Evolutionary conservation across 2,329 filamentous ascomycete genomes (phyloP), one percentile per base, ranked within the genome.

Genomic region (Thielaviopsis euricoi): DNA sequence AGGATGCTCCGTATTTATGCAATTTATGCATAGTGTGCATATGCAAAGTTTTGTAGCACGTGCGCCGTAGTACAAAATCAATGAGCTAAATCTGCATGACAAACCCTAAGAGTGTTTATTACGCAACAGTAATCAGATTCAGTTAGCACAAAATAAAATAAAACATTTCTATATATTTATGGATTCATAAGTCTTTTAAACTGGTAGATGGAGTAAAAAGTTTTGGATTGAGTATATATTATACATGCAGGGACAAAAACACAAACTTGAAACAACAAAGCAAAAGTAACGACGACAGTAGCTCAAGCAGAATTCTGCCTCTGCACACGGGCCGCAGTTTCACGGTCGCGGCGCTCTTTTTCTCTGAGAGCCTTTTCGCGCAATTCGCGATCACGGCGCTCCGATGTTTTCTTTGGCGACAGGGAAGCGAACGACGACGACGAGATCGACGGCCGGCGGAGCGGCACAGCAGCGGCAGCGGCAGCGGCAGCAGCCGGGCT

Each of bases 311-410:
- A 12, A n/a, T n/a, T 43, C 17, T 43, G 6, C 17, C 6, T n/a
- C 37, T 43, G 37, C 7, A 15, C 15, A 19, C 58, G 54, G 46
- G 29, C 51, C 13, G 53, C 49, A 50, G 56, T 54, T 33, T 56
- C 58, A 37, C 52, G 33, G 21, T 57, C 55, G 15, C 55, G 46
- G 13, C 49, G 19, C n/a, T 37, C 55, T 17, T 52, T 55, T 25
- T 58, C 52, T 7, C 57, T 46, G 17, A 54, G 49, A 9, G 49
- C 58, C 53, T 52, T 59, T 17, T 56, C 58, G 25, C 49, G 29
- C 49, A 53, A 23, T 7, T 56, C 53, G 12, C 49, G 55, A n/a
- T 59, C 33, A 33, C 58, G 46, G 5, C 49, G 22, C n/a, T 56
- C 58, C 15, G 46, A 37, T 10, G 52, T 29, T 23, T 56, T 52